Evolutionary conservation across 169 alveolate genomes (phyloP), one percentile per base, ranked within the genome.

Genomic region (Plasmodium gallinaceum): DNA sequence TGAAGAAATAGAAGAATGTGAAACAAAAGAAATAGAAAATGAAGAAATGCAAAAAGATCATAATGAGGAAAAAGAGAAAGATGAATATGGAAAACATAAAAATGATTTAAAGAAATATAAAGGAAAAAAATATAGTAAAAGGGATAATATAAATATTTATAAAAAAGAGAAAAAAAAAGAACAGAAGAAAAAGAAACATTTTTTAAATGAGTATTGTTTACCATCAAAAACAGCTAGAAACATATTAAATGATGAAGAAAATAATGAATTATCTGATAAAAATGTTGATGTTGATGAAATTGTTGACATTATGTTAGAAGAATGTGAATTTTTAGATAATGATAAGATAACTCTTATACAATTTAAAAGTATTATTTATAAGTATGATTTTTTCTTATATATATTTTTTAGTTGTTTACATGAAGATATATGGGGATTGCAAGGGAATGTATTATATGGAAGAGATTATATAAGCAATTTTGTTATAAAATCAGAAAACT

Each of bases 391-490:
- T 7, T 87, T 96, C 46, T 90, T 95, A 20, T 58, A 92, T 26
- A 88, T 95, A 91, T 96, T 96, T 85, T 89, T 96, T 43, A 95
- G 93, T 68, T 96, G 96, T 62, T 72, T 96, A 22, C 98, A 95
- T 61, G 97, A 95, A 68, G 98, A 96, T 75, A 94, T 94, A 16
- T 96, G 98, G 98, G 96, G 97, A 3, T 88, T 96, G 57, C 95
- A 94, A 70, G 98, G 98, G 10, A 94, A 96, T 85, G 97, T 97
- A 3, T 93, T 96, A 73, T 76, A 78, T 71, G 90, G 90, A 6
- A 80, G 90, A 24, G 90, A 80, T 61, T 80, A 80, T 26, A 80
- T 80, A 6, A 80, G 83, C 46, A 68, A 80, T 32, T 80, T 80
- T 80, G 83, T 80, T 5, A 65, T 80, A 22, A 80, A 80, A 57